A percentile compares a stretch with the other conserved stretches of the same genome.
Evolutionary conservation across 768 basidiomycete species (phyloP).

Genomic region (Xerocomellus intermedius): DNA sequence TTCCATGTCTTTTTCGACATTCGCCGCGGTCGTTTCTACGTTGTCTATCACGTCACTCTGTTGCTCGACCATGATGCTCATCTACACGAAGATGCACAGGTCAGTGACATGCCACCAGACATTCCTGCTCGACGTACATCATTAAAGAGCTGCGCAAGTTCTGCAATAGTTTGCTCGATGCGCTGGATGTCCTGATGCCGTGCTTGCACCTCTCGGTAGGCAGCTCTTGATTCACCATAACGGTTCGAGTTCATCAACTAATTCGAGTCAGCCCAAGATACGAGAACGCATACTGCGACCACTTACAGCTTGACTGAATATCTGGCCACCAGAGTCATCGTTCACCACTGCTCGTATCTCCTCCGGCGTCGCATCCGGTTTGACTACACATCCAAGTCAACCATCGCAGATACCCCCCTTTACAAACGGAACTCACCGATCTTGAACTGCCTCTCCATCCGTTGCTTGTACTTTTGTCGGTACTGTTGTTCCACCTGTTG

Average conservation of each 20-base stretch:
- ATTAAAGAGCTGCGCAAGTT: slow-evolving; percentile 94
- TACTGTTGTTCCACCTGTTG: slow-evolving; percentile 81
- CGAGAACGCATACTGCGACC: not conserved
- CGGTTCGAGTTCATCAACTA: slow-evolving; percentile 88
- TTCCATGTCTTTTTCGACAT: slow-evolving; percentile 82
- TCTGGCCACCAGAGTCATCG: slow-evolving; percentile 76
- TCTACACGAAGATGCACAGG: slow-evolving; percentile 43
- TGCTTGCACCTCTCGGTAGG: slow-evolving; percentile 96
- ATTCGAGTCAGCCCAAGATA: slow-evolving; percentile 1
- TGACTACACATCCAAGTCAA: slow-evolving; percentile 49
- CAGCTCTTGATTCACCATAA: slow-evolving; percentile 85
- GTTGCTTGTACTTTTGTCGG: slow-evolving; percentile 73
- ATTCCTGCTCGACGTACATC: slow-evolving; percentile 55
- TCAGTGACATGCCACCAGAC: slow-evolving; percentile 1
- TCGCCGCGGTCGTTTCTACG: slow-evolving; percentile 74
- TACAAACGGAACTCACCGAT: slow-evolving; percentile 53
- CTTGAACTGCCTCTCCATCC: slow-evolving; percentile 83
- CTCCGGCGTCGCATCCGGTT: slow-evolving; percentile 89
- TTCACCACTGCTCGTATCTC: slow-evolving; percentile 87
- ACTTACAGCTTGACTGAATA: slow-evolving; percentile 85
- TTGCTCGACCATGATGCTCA: slow-evolving; percentile 93
- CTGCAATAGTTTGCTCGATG: slow-evolving; percentile 89
- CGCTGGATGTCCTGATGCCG: slow-evolving; percentile 94
- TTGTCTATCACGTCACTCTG: slow-evolving; percentile 86
- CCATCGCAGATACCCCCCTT: not conserved